Conservation (phyloP, 1,139 yeast species). For the Diutina rugosa region DNA sequence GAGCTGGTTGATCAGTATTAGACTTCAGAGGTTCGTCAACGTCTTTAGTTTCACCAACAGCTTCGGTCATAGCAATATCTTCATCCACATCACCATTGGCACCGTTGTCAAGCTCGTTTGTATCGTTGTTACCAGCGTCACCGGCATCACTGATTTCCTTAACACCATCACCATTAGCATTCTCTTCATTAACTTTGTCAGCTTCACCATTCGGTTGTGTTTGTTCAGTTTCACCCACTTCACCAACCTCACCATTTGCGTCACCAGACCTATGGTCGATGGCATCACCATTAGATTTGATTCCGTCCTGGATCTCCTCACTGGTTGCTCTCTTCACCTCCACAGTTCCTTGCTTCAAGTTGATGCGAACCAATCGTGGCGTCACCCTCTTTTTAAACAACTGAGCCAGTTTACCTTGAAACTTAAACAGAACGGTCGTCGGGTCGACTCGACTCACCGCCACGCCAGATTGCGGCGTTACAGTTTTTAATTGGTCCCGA, state of each 20-base stretch:
- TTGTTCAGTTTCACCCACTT: constrained; percentile 1
- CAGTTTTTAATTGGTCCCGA: not conserved
- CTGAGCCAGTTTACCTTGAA: not conserved
- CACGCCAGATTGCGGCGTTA: not conserved
- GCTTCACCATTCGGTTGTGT: not conserved
- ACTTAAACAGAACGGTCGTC: not conserved
- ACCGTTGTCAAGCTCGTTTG: not conserved
- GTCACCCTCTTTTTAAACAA: not conserved
- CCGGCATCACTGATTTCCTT: not conserved
- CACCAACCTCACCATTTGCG: constrained; percentile 8
- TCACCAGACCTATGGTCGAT: constrained; percentile 16
- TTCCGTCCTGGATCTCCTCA: not conserved
- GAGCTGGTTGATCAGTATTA: constrained; percentile 3
- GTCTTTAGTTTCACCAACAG: constrained; percentile 1
- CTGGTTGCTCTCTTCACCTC: not conserved
- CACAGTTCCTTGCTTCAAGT: not conserved
- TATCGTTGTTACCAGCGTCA: not conserved
- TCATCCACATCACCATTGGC: not conserved
- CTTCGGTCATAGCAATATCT: not conserved
- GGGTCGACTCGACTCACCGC: not conserved
- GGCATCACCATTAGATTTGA: not conserved
- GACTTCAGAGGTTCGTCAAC: constrained; percentile 8
- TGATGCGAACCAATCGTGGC: not conserved
- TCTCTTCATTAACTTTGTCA: constrained; percentile 16
- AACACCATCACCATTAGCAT: constrained; percentile 9